Percentiles rank a stretch among this genome's conserved stretches.
Conservation (phyloP, 2,329 filamentous ascomycete species). For the Exophiala sideris region DNA sequence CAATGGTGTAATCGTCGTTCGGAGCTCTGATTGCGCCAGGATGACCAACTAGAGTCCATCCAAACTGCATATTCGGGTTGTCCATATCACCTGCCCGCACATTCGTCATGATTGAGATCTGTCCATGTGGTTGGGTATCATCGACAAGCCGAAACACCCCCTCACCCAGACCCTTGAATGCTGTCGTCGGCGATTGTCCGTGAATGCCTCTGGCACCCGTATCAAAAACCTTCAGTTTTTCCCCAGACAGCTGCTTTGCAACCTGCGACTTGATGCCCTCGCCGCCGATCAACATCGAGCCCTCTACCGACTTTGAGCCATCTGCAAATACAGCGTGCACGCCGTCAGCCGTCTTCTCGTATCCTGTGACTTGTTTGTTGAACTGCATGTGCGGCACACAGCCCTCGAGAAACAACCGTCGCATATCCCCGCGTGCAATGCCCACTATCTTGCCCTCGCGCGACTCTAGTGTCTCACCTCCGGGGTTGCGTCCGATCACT, state of each 20-base stretch:
- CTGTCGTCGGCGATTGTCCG: slow-evolving; percentile 60
- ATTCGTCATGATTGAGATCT: slow-evolving; percentile 60
- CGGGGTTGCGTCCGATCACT: slow-evolving; percentile 33
- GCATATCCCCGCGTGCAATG: slow-evolving; percentile 62
- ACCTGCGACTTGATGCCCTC: slow-evolving; percentile 62
- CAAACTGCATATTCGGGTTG: slow-evolving; percentile 55
- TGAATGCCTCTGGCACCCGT: slow-evolving; percentile 63
- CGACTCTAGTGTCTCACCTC: slow-evolving; percentile 41
- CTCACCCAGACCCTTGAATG: slow-evolving; percentile 61
- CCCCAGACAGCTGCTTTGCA: slow-evolving; percentile 57
- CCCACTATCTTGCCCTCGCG: slow-evolving; percentile 60
- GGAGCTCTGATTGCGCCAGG: slow-evolving; percentile 58
- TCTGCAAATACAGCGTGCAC: slow-evolving; percentile 60
- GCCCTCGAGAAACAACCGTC: slow-evolving; percentile 55
- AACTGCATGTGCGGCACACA: slow-evolving; percentile 56
- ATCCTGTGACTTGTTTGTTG: slow-evolving; percentile 55
- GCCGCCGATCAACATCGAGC: slow-evolving; percentile 58
- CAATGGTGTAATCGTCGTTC: slow-evolving; percentile 58
- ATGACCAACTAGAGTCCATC: slow-evolving; percentile 61
- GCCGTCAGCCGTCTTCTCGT: slow-evolving; percentile 53
- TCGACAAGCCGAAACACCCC: slow-evolving; percentile 60
- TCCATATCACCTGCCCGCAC: slow-evolving; percentile 60
- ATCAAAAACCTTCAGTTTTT: slow-evolving; percentile 60
- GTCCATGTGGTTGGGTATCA: slow-evolving; percentile 44
- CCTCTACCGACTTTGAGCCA: slow-evolving; percentile 57